These are phyloP conservation scores for Magnolia sinica DNA, from an alignment of 164 flowering plant genomes.

Conservation along the genomic window DNA sequence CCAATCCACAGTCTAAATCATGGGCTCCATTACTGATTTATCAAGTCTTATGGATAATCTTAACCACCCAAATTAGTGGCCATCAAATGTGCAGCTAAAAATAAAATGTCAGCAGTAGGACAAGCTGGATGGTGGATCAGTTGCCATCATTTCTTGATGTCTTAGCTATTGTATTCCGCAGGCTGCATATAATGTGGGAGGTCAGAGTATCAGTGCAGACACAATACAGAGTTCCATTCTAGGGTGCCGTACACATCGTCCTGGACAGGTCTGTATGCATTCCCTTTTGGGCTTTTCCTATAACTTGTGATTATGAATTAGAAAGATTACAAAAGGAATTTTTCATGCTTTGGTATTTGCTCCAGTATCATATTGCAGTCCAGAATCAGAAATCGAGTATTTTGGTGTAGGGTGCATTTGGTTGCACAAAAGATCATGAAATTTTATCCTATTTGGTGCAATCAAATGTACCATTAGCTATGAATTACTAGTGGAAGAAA, in stretches of 20 bases:
- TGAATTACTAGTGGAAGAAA: not conserved
- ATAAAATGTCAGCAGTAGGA: not conserved
- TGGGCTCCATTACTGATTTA: too few relatives aligned
- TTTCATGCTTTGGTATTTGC: too few relatives aligned
- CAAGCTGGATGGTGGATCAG: too few relatives aligned
- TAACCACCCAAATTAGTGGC: not conserved
- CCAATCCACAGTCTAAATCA: too few relatives aligned
- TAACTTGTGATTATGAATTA: too few relatives aligned
- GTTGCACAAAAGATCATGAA: too few relatives aligned
- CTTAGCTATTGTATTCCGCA: slow-evolving; percentile 27
- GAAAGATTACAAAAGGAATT: too few relatives aligned
- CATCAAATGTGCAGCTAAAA: not conserved
- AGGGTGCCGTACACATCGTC: slow-evolving; percentile 80
- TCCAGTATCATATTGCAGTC: too few relatives aligned
- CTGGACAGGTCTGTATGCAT: slow-evolving; percentile 59
- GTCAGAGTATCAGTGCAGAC: slow-evolving; percentile 76
- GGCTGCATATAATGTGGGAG: slow-evolving; percentile 94
- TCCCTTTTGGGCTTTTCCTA: not conserved
- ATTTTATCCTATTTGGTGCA: too few relatives aligned
- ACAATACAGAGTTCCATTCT: slow-evolving; percentile 78
- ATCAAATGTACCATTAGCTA: not conserved
- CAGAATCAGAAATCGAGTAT: too few relatives aligned
- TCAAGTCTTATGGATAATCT: too few relatives aligned
- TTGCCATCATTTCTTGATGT: not conserved
- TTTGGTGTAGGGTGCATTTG: too few relatives aligned